phyloP scores from a whole-genome alignment of 2,329 filamentous ascomycete genomes.

The Nemania sp. region DNA sequence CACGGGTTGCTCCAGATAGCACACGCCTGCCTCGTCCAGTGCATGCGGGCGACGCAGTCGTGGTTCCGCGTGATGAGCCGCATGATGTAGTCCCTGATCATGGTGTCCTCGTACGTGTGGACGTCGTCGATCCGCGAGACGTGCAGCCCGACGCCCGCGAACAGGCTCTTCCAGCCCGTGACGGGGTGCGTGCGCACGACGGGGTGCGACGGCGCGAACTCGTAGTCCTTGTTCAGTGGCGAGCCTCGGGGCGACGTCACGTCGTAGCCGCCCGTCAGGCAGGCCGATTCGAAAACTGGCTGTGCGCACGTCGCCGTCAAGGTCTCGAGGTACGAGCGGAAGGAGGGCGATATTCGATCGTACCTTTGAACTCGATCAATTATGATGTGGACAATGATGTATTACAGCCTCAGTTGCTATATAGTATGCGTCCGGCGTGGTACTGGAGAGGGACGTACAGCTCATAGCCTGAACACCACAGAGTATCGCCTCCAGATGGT shows the following conservation, averaged over 20 bases:
- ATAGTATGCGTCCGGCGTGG: not conserved
- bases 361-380: constrained; percentile 39
- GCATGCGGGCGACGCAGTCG: constrained; percentile 46
- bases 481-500: constrained; percentile 45
- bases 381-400: not conserved
- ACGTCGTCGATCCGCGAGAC: constrained; percentile 45
- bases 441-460: constrained; percentile 25
- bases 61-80: constrained; percentile 46
- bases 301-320: constrained; percentile 51
- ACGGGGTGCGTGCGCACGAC: constrained; percentile 65
- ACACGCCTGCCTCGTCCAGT: constrained; percentile 45
- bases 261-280: constrained; percentile 44
- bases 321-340: constrained; percentile 52
- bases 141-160: constrained; percentile 39
- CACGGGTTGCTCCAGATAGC: constrained; percentile 48
- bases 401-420: not conserved
- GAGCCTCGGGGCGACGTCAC: constrained; percentile 52
- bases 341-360: constrained; percentile 54
- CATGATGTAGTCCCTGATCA: constrained; percentile 45
- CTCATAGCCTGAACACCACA: constrained; percentile 50
- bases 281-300: constrained; percentile 44
- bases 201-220: constrained; percentile 56
- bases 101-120: constrained; percentile 42
- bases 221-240: constrained; percentile 55
- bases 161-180: constrained; percentile 60